Conservation (phyloP, 2,329 filamentous ascomycete genomes). For the Blumeria graminis region DNA sequence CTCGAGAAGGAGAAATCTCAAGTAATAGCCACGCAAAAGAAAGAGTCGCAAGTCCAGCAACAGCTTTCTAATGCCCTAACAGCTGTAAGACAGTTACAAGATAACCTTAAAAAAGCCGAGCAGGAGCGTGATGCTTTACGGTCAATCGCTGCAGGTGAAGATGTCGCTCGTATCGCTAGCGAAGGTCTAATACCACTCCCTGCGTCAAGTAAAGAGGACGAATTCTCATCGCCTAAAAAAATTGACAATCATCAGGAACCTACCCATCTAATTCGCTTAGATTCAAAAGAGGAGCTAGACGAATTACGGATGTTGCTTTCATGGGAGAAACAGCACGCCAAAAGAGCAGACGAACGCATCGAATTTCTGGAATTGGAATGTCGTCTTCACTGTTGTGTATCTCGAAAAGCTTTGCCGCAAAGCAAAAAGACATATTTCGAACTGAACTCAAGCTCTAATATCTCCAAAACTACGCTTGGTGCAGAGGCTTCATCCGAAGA, state of each 20-base stretch:
- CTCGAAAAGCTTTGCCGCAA: constrained; percentile 15
- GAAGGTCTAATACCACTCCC: constrained; percentile 47
- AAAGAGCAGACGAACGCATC: constrained; percentile 45
- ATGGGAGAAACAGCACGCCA: constrained; percentile 29
- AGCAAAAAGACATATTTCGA: background rate
- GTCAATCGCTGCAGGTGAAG: constrained; percentile 46
- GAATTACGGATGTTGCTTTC: constrained; percentile 21
- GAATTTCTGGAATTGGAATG: constrained; percentile 59
- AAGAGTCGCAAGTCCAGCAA: constrained; percentile 43
- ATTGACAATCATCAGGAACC: constrained; percentile 21
- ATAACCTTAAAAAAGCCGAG: constrained; percentile 39
- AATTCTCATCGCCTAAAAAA: constrained; percentile 37
- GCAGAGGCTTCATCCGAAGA: background rate
- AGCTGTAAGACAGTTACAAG: constrained; percentile 37
- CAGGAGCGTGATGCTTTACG: constrained; percentile 54
- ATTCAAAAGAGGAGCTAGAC: constrained; percentile 23
- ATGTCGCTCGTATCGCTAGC: constrained; percentile 46
- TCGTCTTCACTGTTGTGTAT: constrained; percentile 40
- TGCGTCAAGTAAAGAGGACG: constrained; percentile 27
- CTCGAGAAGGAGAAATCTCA: constrained; percentile 40
- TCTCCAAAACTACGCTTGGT: background rate
- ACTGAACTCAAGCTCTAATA: background rate
- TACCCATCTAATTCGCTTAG: constrained; percentile 28
- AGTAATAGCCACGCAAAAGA: constrained; percentile 36
- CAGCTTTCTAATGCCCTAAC: constrained; percentile 40